Conservation (phyloP, 139 green algal species). For the Closterium sp. region DNA sequence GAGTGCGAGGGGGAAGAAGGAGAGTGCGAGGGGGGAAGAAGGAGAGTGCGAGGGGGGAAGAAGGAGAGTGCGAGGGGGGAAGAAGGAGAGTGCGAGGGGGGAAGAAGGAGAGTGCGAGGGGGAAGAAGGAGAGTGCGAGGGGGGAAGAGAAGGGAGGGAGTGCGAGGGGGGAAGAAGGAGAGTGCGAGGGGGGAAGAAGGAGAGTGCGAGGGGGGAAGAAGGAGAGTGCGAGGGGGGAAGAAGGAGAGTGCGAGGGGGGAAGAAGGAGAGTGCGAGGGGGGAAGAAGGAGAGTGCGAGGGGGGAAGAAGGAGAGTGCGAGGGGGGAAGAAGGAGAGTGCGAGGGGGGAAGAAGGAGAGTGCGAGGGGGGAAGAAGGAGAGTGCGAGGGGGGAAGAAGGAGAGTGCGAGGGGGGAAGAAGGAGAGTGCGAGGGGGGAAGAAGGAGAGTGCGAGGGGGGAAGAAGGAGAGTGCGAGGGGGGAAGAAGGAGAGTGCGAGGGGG, state of each 20-base stretch:
- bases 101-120: too few relatives aligned
- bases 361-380: not conserved
- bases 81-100: not conserved
- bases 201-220: not conserved
- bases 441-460: too few relatives aligned
- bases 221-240: too few relatives aligned
- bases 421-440: not conserved
- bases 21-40: not conserved
- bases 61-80: too few relatives aligned
- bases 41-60: not conserved
- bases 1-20: not conserved
- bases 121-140: not conserved
- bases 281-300: not conserved
- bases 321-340: not conserved
- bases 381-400: not conserved
- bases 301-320: too few relatives aligned
- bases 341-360: too few relatives aligned
- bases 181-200: not conserved
- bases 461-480: not conserved
- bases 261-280: too few relatives aligned
- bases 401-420: not conserved
- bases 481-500: too few relatives aligned
- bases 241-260: not conserved
- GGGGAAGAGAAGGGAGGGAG: too few relatives aligned
- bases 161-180: not conserved